Conservation (phyloP, 495 filamentous ascomycete species). For the Neurospora intermedia region DNA sequence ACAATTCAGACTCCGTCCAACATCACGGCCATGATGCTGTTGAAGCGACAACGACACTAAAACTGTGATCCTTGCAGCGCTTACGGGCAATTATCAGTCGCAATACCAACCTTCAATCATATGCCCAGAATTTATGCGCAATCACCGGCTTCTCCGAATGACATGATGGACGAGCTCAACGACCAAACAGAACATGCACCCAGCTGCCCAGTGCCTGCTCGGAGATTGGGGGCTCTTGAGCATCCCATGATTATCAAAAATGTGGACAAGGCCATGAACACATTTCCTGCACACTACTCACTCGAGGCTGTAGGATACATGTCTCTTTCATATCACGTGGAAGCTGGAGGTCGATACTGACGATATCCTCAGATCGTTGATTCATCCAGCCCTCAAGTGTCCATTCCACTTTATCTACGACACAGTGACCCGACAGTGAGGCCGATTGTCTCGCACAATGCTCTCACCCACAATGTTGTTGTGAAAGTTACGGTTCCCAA, state of each 20-base stretch:
- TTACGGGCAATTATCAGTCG: background rate
- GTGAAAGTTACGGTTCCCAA: conserved; percentile 82
- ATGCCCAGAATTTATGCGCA: background rate
- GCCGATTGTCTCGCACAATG: conserved; percentile 59
- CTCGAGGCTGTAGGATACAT: conserved; percentile 52
- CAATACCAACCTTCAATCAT: background rate
- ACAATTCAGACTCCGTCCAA: background rate
- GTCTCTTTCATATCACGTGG: background rate
- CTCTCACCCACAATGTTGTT: conserved; percentile 66
- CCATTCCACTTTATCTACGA: conserved; percentile 56
- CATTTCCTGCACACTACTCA: conserved; percentile 56
- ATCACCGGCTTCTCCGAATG: background rate
- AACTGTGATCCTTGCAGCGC: background rate
- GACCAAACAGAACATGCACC: conserved; percentile 20
- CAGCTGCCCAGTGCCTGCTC: conserved; percentile 44
- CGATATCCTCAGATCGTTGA: conserved; percentile 22
- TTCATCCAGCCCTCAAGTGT: conserved; percentile 24
- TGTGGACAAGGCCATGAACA: conserved; percentile 69
- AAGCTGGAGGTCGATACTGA: background rate
- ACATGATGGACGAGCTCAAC: background rate
- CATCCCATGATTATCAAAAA: conserved; percentile 80
- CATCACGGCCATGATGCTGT: background rate
- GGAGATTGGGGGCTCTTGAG: conserved; percentile 65
- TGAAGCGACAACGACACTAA: background rate
- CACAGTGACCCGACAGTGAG: conserved; percentile 68